Evolutionary conservation across 371 early-diverging fungal species (phyloP), one percentile per base, ranked within the genome.

Genomic region (Agmasoma carcini): DNA sequence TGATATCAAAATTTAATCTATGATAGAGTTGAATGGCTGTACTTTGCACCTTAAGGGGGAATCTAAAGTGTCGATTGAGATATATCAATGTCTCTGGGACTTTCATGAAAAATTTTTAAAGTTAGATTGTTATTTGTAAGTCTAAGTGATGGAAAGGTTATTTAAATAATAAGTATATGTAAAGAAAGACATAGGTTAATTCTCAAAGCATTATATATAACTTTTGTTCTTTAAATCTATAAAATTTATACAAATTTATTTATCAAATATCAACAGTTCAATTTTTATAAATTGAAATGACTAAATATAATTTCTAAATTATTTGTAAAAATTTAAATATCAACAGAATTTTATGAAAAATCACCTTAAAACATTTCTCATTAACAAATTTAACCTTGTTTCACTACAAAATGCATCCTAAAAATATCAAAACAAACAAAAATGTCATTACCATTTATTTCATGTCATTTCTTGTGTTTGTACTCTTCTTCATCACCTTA

Each of bases 401-500:
- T 9, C 1, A 17, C 9, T 27, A 1, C 5, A 15, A 12, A 34
- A 53, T 14, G 31, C 6, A 52, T 5, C 14, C 9, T 19, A 2
- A 14, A 41, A 9, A 31, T 2, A 7, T 26, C 2, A 19, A 43
- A 15, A 14, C 5, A 54, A 47, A 36, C n/a, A 38, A 31, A 59
- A 51, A 26, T 22, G 36, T 17, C 14, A 37, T 36, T 33, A 15
- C 38, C 29, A n/a, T 65, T 68, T 67, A 72, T 58, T 72, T 72
- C n/a, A 72, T 44, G 9, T 69, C 44, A 40, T 69, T 72, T 51
- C 70, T 59, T 2, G 65, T 59, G 31, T 68, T 66, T 5, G 51
- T 38, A 2, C 57, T 53, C 27, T 66, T 74, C 45, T 71, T 71
- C 71, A 72, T 67, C 15, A 95, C 90, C 85, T 98, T 98, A 56